Evolutionary conservation across 2,329 filamentous ascomycete species (phyloP).

Genomic region (Xylariaceae sp.): DNA sequence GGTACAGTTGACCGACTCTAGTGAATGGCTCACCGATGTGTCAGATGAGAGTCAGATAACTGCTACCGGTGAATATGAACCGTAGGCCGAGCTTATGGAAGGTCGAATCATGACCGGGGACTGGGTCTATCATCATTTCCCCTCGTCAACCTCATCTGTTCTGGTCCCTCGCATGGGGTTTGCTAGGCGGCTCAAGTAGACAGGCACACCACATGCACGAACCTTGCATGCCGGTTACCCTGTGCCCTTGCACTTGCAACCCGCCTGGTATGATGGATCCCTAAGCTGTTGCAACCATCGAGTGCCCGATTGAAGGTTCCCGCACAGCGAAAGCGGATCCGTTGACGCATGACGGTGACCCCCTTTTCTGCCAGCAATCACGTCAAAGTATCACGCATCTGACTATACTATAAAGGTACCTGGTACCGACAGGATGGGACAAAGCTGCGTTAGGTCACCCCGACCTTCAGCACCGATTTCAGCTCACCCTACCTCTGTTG

Average conservation of each 20-base stretch:
- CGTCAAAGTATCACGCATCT: slow-evolving; percentile 3
- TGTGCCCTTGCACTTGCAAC: slow-evolving; percentile 12
- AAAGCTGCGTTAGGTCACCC: slow-evolving; percentile 1
- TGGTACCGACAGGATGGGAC: slow-evolving; percentile 13
- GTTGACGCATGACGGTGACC: slow-evolving; percentile 6
- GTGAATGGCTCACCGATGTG: slow-evolving; percentile 18
- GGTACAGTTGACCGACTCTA: slow-evolving; percentile 17
- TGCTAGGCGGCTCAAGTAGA: slow-evolving; percentile 15
- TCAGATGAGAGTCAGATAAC: slow-evolving; percentile 15
- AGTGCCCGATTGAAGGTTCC: slow-evolving; percentile 2
- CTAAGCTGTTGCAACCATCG: slow-evolving; percentile 6
- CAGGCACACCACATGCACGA: slow-evolving; percentile 17
- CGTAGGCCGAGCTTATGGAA: slow-evolving; percentile 17
- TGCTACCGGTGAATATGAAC: slow-evolving; percentile 15
- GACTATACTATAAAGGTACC: slow-evolving; percentile 1
- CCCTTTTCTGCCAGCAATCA: slow-evolving; percentile 1
- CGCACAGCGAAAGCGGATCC: not conserved
- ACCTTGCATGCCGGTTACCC: slow-evolving; percentile 17
- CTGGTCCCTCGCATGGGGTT: slow-evolving; percentile 4
- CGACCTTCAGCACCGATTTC: slow-evolving; percentile 6
- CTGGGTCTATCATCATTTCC: slow-evolving; percentile 9
- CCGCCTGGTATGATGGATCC: not conserved
- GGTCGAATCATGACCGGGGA: slow-evolving; percentile 13
- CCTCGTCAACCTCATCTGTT: not conserved
- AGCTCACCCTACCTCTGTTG: slow-evolving; percentile 4